Evolutionary conservation across 2,329 filamentous ascomycete genomes (phyloP).

Genomic region (Aspergillus thermomutatus): DNA sequence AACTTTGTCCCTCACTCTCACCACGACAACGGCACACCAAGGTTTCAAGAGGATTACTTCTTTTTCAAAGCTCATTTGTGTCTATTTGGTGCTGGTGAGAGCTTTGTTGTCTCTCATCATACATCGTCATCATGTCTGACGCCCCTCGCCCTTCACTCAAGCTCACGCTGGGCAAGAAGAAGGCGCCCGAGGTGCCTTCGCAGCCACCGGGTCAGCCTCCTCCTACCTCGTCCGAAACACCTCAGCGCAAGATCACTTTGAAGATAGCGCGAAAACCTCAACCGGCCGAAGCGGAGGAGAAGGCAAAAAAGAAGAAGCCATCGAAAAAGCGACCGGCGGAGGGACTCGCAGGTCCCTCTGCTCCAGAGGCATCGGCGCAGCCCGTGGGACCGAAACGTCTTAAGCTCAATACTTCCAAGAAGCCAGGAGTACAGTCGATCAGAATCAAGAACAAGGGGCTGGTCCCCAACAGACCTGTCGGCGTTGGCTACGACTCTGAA

Average conservation of each 20-base stretch:
- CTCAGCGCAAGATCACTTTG: conserved; percentile 39
- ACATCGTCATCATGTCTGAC: conserved; percentile 31
- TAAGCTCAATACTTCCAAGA: conserved; percentile 38
- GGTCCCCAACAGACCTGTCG: conserved; percentile 65
- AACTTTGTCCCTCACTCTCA: background rate
- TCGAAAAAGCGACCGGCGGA: conserved; percentile 40
- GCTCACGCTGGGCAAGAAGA: conserved; percentile 41
- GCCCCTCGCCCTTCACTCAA: conserved; percentile 36
- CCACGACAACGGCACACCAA: background rate
- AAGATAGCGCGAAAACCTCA: conserved; percentile 37
- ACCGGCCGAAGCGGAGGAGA: conserved; percentile 13
- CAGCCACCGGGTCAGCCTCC: conserved; percentile 17
- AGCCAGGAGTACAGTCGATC: conserved; percentile 43
- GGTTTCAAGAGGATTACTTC: background rate
- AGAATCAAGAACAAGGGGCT: conserved; percentile 66
- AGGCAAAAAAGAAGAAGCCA: conserved; percentile 35
- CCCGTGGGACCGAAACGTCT: conserved; percentile 36
- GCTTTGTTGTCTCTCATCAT: background rate
- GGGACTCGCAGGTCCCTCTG: conserved; percentile 24
- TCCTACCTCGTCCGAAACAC: conserved; percentile 20
- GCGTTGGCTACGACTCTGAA: conserved; percentile 95
- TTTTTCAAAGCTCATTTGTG: background rate
- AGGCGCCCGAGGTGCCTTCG: conserved; percentile 24
- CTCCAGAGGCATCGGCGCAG: conserved; percentile 13
- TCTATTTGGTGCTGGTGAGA: background rate